Evolutionary conservation across 208 protist species (phyloP).

Genomic region (Naegleria gruberi): DNA sequence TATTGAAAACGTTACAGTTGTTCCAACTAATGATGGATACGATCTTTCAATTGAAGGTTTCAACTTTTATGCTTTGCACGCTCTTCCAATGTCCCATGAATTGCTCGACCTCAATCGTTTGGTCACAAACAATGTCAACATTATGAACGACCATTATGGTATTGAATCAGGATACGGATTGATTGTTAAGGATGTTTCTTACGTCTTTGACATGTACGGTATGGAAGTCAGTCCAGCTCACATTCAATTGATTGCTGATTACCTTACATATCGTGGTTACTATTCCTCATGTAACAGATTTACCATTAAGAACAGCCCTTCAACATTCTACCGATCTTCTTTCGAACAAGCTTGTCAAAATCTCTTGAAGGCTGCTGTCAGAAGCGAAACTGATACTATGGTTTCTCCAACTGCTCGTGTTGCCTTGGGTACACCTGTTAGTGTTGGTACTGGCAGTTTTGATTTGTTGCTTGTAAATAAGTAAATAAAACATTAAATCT

Average conservation of each 20-base stretch:
- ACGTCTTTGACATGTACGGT: constrained; percentile 67
- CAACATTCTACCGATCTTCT: constrained; percentile 50
- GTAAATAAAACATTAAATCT: too few species aligned
- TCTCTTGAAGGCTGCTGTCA: constrained; percentile 38
- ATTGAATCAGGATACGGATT: constrained; percentile 60
- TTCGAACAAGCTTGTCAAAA: constrained; percentile 63
- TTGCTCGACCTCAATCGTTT: constrained; percentile 48
- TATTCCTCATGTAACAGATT: constrained; percentile 57
- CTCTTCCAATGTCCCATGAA: constrained; percentile 23
- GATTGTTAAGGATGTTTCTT: constrained; percentile 55
- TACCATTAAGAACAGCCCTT: not conserved
- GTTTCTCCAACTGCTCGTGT: constrained; percentile 43
- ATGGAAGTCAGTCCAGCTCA: constrained; percentile 71
- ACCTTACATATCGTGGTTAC: constrained; percentile 56
- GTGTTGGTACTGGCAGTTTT: not conserved
- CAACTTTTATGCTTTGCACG: constrained; percentile 46
- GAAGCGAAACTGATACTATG: constrained; percentile 41
- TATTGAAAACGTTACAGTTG: not conserved
- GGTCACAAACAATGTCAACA: constrained; percentile 54
- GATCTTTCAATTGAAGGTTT: constrained; percentile 57
- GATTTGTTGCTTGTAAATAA: not conserved
- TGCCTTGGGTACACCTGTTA: not conserved
- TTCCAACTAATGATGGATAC: not conserved
- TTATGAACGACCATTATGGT: constrained; percentile 47
- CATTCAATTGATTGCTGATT: constrained; percentile 66